Evolutionary conservation across 2,329 filamentous ascomycete species (phyloP), one percentile per base, ranked within the genome.

Genomic region (Aspergillus sp.): DNA sequence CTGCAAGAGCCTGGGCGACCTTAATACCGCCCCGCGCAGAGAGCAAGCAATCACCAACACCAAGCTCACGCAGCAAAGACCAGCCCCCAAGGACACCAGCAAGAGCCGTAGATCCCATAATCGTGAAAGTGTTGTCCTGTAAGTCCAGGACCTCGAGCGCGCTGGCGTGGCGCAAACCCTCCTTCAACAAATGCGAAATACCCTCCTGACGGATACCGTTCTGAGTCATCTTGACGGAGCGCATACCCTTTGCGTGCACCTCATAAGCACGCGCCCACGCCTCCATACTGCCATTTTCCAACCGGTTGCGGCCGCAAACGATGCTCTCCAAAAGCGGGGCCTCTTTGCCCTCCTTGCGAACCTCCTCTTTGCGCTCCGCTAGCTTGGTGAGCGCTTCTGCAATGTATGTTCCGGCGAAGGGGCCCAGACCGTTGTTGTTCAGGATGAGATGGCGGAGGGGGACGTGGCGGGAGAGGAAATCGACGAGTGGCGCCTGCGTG

Each of bases 401-500:
- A 59, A 98, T 84, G 46, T 93, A 77, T 41, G 88, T 88, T 49
- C 93, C 93, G 7, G 91, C 91, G 52, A 90, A 85, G 19, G 93
- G 93, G 10, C 93, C 93, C 33, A 98, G 82, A 23, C 93, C 93
- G 69, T 98, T 98, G 78, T 98, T 98, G 78, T 97, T 97, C 49
- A 98, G 83, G 71, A 94, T 89, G 23, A 98, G 82, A 70, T 96
- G 90, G 70, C 90, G 90, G 38, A 98, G 83, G 2, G 93, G 91
- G 3, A 87, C 82, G 72, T 97, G 91, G 49, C 84, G 80, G 47
- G 87, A 84, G 53, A 98, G 82, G 74, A 98, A 98, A 51, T 88
- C 87, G 58, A 95, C 88, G 43, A 98, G 82, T 7, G 91, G 93
- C 32, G 88, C 90, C 68, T 94, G 87, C 13, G 89, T 95, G 72